Percentiles rank a stretch among this genome's conserved stretches.
phyloP scores from a whole-genome alignment of 2,329 filamentous ascomycete genomes.

The Calonectria pseudoturangicola region DNA sequence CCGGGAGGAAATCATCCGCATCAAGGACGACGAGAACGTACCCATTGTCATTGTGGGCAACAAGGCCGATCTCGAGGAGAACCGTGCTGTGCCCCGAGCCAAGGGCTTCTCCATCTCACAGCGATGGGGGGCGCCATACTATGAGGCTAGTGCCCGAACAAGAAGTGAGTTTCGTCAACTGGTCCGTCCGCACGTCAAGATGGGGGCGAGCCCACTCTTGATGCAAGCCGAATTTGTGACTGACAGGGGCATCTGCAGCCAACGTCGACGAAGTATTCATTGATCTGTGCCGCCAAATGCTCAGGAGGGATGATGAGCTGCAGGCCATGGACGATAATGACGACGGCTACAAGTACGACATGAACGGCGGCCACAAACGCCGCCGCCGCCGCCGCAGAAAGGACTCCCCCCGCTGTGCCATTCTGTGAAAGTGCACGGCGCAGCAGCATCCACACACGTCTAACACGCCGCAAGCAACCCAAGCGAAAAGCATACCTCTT shows the following conservation, averaged over 20 bases:
- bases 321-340: conserved; percentile 57
- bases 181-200: not conserved
- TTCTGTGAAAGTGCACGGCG: conserved; percentile 59
- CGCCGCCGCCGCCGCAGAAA: conserved; percentile 58
- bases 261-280: conserved; percentile 95
- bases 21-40: conserved; percentile 90
- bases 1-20: conserved; percentile 91
- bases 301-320: conserved; percentile 79
- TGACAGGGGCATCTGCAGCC: conserved; percentile 64
- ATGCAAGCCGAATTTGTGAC: conserved; percentile 45
- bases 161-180: conserved; percentile 70
- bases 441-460: not conserved
- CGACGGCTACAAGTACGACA: conserved; percentile 65
- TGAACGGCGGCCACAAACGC: conserved; percentile 52
- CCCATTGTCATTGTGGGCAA: conserved; percentile 95
- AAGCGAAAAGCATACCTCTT: not conserved
- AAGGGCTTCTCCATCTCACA: conserved; percentile 91
- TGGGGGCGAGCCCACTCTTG: conserved; percentile 28
- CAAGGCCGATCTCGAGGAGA: conserved; percentile 92
- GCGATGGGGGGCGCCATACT: conserved; percentile 91
- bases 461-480: not conserved
- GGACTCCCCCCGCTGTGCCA: conserved; percentile 64
- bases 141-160: conserved; percentile 89
- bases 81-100: conserved; percentile 84
- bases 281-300: conserved; percentile 89